phyloP scores from a whole-genome alignment of 116 monocot species.

The Dioscorea cayenensis region DNA sequence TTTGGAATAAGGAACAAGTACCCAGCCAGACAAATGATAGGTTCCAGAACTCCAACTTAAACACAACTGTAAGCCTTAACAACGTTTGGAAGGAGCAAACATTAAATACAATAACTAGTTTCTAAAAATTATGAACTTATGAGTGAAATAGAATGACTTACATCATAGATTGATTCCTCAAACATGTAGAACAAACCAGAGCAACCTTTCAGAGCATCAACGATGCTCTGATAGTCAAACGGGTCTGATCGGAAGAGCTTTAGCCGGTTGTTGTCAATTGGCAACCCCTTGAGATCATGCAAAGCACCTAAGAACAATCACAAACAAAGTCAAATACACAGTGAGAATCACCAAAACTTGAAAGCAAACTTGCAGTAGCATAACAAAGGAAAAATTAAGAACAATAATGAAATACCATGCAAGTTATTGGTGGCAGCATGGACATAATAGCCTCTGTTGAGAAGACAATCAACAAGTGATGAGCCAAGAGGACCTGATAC shows the following conservation, averaged over 20 bases:
- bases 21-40: too few species aligned
- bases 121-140: too few species aligned
- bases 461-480: conserved; percentile 41
- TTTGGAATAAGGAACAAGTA: background rate
- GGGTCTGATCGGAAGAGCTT: conserved; percentile 56
- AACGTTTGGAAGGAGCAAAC: background rate
- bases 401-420: background rate
- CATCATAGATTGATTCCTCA: conserved; percentile 44
- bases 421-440: conserved; percentile 43
- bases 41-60: background rate
- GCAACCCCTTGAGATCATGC: conserved; percentile 12
- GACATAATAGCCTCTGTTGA: conserved; percentile 44
- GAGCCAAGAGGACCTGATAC: conserved; percentile 35
- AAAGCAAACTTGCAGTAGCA: background rate
- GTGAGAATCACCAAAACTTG: background rate
- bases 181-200: conserved; percentile 56
- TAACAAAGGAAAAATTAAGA: background rate
- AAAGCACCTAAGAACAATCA: conserved; percentile 1
- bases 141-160: conserved; percentile 16
- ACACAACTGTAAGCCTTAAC: too few species aligned
- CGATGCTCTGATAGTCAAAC: conserved; percentile 60
- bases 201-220: conserved; percentile 48
- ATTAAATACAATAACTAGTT: background rate
- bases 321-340: background rate
- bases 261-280: conserved; percentile 19